Evolutionary conservation across 352 stramenopile species (phyloP), one percentile per base, ranked within the genome.

Genomic region (Nothophytophthora sp.): DNA sequence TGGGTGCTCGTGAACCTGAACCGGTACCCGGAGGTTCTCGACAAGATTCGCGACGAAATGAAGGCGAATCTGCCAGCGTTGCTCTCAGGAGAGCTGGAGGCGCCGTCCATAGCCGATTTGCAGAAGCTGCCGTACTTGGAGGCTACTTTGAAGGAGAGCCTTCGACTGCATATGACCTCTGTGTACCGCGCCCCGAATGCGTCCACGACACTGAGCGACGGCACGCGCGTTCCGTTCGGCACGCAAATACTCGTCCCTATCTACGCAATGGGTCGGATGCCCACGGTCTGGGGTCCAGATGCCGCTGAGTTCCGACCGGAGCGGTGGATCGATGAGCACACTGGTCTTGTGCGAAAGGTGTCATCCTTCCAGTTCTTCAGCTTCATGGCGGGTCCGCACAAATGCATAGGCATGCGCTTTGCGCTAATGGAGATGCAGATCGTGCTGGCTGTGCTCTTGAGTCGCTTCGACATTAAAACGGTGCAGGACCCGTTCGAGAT

Each of bases 391-490:
- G 79, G 79, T 1, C 70, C 63, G 12, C 74, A 70, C 38, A 69
- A 64, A 42, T 92, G 76, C 43, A 50, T 89, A 11, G 76, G 81
- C 35, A 61, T 66, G 28, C 67, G 48, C n/a, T 71, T 86, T 22
- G 71, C n/a, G n/a, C 74, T 81, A 41, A 25, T 86, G 22, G 62
- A 83, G 60, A 73, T 81, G 48, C 77, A 76, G n/a, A 73, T 80
- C 13, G 46, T 58, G 27, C 47, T 65, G 15, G 66, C 66, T 5
- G 61, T 57, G 37, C 32, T 86, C 23, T 41, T 82, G 8, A 72
- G 51, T 36, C 49, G 38, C 22, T 81, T 81, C 43, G 64, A 80
- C 10, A 11, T 81, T 25, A 43, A 36, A 19, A 70, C 43, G 15
- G 48, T 59, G 10, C 16, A 59, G 11, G 44, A 73, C 8, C 62